phyloP scores from a whole-genome alignment of 208 protist species.

The Trypanosoma melophagium region DNA sequence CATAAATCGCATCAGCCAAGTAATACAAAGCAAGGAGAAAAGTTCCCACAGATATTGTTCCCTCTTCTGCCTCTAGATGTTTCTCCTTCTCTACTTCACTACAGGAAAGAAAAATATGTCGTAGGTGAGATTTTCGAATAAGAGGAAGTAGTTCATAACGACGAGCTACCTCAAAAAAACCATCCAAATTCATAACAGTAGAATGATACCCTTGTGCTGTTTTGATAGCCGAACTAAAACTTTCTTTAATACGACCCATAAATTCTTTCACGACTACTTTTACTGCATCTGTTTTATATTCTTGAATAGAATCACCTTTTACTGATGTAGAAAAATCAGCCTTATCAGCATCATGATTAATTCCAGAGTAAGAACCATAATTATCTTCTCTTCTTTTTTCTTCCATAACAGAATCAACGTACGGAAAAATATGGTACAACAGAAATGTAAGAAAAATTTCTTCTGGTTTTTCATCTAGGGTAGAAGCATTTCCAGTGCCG shows the following conservation, averaged over 20 bases:
- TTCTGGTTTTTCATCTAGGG: constrained; percentile 22
- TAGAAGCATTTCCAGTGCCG: not conserved
- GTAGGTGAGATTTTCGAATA: constrained; percentile 39
- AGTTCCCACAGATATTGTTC: constrained; percentile 31
- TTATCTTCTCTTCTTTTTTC: constrained; percentile 4
- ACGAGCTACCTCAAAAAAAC: constrained; percentile 41
- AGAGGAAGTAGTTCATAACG: constrained; percentile 48
- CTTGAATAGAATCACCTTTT: constrained; percentile 10
- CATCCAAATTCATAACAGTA: constrained; percentile 41
- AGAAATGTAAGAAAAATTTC: constrained; percentile 34
- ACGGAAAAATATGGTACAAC: constrained; percentile 37
- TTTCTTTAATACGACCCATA: constrained; percentile 36
- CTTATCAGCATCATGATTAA: not conserved
- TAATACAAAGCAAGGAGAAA: constrained; percentile 50
- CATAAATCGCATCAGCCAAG: constrained; percentile 60
- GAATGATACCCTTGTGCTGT: constrained; percentile 20
- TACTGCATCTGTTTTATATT: constrained; percentile 35
- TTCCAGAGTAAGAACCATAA: not conserved
- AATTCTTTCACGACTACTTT: constrained; percentile 38
- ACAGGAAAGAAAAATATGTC: constrained; percentile 49
- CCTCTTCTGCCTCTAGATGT: constrained; percentile 17
- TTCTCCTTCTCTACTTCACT: constrained; percentile 19
- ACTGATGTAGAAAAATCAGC: constrained; percentile 5
- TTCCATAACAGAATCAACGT: constrained; percentile 26
- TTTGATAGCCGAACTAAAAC: constrained; percentile 31